Evolutionary conservation across 2,329 filamentous ascomycete genomes (phyloP), one percentile per base, ranked within the genome.

Genomic region (Sphaerulina musiva): DNA sequence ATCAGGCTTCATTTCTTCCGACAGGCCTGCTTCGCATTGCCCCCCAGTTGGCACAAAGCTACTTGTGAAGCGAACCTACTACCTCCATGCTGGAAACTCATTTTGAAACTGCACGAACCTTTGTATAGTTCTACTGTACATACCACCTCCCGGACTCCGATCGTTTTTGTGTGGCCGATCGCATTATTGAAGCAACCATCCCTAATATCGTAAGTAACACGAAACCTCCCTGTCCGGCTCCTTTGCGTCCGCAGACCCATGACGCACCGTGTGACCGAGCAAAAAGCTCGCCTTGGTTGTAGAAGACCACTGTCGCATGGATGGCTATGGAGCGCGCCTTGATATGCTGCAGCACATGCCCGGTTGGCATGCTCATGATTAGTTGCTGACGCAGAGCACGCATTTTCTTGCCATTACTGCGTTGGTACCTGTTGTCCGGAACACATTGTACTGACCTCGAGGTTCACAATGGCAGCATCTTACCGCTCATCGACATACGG

Each of bases 401-500:
- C 44, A 7, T 51, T 26, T 34, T 51, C 46, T 46, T 51, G 40
- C 26, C 53, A 36, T 40, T 40, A 54, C 50, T 46, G 44, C 55
- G 34, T 38, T 42, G 32, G 12, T 39, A 29, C 23, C 48, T 48
- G 17, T 39, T 17, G 39, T 39, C 36, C n/a, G 20, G 46, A 41
- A 17, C 32, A 20, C 42, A 23, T 40, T 44, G 38, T 51, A 43
- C 58, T 62, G 46, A 62, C 59, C n/a, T 42, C 4, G 47, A 17
- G 41, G 23, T 41, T 43, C 58, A 57, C 54, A 36, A 59, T 59
- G 57, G 59, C 59, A 62, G 59, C 59, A 4, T 57, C 58, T 9
- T 62, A 62, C 45, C 59, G 58, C 46, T 62, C 59, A 23, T 62
- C 59, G 12, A 62, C 59, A 11, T 60, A 59, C 58, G 59, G 59